Base-by-base conservation (phyloP, 441 rosid species). In the Adansonia madagascariensis region DNA sequence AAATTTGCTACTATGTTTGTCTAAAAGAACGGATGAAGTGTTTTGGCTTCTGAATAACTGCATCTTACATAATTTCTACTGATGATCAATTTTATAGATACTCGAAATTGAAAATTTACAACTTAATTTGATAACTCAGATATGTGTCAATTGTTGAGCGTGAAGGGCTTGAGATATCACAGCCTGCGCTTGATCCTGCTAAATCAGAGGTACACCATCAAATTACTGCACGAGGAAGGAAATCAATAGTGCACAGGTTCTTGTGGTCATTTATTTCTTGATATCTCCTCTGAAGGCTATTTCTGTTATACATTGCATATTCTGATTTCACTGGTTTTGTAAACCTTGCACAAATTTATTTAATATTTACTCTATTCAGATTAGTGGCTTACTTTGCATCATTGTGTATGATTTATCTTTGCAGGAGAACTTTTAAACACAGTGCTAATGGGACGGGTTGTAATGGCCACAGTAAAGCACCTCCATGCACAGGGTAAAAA, bases 141-240 rank as follows among this genome's bases (percentile, higher is more conserved):
- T 89, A 91, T 69, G 6, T 89, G 49, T 78, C 90, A 57, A 89
- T 91, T 63, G 75, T 87, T 62, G 69, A 83, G 81, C 80, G 61
- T 15, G 87, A 89, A 79, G 88, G 78, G 67, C 44, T 62, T 14
- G 67, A 62, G 44, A 62, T 62, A 62, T 62, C 67, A 35, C 67
- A 62, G 78, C 95, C 93, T 61, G 93, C 89, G 43, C 90, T 91
- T 63, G 95, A 89, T 83, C 73, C 61, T 39, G 59, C 18, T 41
- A 84, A 85, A 81, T 91, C 94, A 22, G 90, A 88, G 83, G 82
- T 91, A 78, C 96, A 91, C 79, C 96, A 91, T 80, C 96, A 83
- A 82, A 84, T 91, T 78, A 91, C 94, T 69, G 92, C 87, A 71
- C 90, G 91, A 6, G 79, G 72, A 66, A 85, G 89, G 80, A 88